Base-by-base conservation (phyloP, 305 asterid genomes). In the Fraxinus velutina region DNA sequence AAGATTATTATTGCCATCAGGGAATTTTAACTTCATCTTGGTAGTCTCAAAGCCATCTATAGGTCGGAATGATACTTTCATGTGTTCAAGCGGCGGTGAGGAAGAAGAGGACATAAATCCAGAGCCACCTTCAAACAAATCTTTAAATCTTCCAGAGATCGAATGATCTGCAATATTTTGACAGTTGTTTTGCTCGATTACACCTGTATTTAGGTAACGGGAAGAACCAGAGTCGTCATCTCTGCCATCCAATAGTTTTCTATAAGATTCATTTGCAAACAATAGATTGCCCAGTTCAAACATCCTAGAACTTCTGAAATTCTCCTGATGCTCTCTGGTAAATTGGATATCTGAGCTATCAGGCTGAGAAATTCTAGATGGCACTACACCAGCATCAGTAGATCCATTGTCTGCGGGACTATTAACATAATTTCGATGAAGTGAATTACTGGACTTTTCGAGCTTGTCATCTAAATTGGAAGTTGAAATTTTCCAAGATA, bases 51-150 rank as follows among this genome's bases (percentile, higher is more conserved):
- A 85, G 70, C 93, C 91, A 80, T 88, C 90, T 37, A 89, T 85
- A 29, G 98, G 99, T 75, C 92, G 95, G 88, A 95, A 93, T 15
- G 98, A 91, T 84, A 95, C 89, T 87, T 92, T 93, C 98, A 94
- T 95, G 90, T 92, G 98, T 80, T 89, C 92, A 64, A 95, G 96
- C 9, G 97, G 98, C 29, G 99, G 99, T 50, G 99, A 95, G 39
- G 93, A 86, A 70, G 94, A 81, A 80, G 97, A 98, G 9, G 99
- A 92, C 33, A 85, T 79, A 36, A 79, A 57, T 36, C 91, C 89
- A 83, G 93, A 88, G 81, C 83, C 87, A 70, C 88, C 87, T 83
- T 89, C 86, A 77, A 86, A 84, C 77, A 82, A 86, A 80, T 84
- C 89, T 81, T 81, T 89, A 55, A 82, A 83, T 85, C 88, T 87